Percentiles rank a stretch among this genome's conserved stretches.
These are phyloP conservation scores for Volvox reticuliferus DNA, from an alignment of 139 green algal species.

Conservation along the genomic window DNA sequence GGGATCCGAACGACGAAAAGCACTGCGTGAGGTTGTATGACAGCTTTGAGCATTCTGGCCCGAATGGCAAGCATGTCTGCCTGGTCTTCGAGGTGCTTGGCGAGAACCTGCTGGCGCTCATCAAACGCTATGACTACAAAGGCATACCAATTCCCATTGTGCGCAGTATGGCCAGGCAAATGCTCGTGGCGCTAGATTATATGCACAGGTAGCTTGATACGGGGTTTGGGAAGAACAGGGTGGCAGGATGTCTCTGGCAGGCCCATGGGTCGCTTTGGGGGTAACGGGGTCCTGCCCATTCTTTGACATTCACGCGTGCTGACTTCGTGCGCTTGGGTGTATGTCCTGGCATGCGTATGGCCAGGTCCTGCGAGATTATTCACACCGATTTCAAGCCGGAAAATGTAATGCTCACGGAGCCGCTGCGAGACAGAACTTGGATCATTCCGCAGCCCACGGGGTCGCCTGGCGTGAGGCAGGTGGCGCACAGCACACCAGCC, in stretches of 20 bases:
- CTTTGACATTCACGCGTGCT: not conserved
- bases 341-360: not conserved
- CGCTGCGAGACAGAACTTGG: constrained; percentile 66
- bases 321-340: not conserved
- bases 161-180: constrained; percentile 82
- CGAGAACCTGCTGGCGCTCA: constrained; percentile 88
- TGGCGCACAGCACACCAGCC: not conserved
- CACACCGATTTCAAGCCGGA: constrained; percentile 98
- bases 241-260: not conserved
- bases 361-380: constrained; percentile 81
- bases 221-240: not conserved
- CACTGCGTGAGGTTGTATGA: constrained; percentile 89
- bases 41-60: constrained; percentile 94
- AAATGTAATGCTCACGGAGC: constrained; percentile 94
- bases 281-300: not conserved
- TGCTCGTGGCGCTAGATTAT: constrained; percentile 94
- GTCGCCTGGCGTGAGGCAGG: constrained; percentile 10
- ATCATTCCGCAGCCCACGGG: constrained; percentile 51
- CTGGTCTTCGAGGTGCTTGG: constrained; percentile 97
- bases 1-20: constrained; percentile 69
- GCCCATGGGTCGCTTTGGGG: constrained; percentile 25
- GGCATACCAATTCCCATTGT: constrained; percentile 93
- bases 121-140: constrained; percentile 85
- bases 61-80: constrained; percentile 96
- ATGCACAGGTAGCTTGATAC: constrained; percentile 78